Conservation (phyloP, 83 land plant species). For the Diphasiastrum complanatum region DNA sequence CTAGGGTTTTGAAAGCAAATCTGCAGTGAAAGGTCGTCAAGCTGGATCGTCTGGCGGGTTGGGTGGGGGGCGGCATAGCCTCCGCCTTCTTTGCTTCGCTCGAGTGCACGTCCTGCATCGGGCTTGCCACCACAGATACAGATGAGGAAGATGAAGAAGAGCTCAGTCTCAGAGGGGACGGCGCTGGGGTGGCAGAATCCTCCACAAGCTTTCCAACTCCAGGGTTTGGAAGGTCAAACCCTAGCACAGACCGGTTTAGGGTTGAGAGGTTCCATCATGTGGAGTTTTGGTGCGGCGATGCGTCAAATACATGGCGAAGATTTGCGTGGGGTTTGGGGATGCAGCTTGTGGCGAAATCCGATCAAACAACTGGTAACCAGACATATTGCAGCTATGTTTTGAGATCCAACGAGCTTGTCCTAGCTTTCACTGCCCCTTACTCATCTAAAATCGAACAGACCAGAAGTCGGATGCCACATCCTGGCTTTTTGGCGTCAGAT, state of each 20-base stretch:
- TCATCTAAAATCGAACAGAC: constrained; percentile 29
- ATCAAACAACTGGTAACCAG: constrained; percentile 83
- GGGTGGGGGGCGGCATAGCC: constrained; percentile 14
- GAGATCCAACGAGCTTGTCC: constrained; percentile 54
- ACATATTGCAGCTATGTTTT: constrained; percentile 72
- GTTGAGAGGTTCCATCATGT: constrained; percentile 86
- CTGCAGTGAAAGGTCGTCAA: no score
- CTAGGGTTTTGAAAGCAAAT: no score
- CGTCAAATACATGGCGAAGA: constrained; percentile 62
- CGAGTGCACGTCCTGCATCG: constrained; percentile 9
- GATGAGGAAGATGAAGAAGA: constrained; percentile 8
- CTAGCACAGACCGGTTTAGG: constrained; percentile 62
- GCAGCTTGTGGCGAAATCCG: constrained; percentile 77
- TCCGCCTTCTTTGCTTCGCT: constrained; percentile 15
- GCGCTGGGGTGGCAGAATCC: no score
- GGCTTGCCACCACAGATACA: constrained; percentile 8
- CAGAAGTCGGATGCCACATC: constrained; percentile 39
- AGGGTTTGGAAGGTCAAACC: constrained; percentile 83
- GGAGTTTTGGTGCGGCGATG: constrained; percentile 93
- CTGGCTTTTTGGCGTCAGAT: constrained; percentile 48
- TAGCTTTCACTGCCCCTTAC: constrained; percentile 94
- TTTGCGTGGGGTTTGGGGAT: constrained; percentile 94
- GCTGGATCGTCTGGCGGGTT: constrained; percentile 11
- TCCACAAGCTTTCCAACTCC: no score
- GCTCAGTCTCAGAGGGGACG: no score